Evolutionary conservation across 2,329 filamentous ascomycete species (phyloP), one percentile per base, ranked within the genome.

Genomic region (Diaporthe ampelina): DNA sequence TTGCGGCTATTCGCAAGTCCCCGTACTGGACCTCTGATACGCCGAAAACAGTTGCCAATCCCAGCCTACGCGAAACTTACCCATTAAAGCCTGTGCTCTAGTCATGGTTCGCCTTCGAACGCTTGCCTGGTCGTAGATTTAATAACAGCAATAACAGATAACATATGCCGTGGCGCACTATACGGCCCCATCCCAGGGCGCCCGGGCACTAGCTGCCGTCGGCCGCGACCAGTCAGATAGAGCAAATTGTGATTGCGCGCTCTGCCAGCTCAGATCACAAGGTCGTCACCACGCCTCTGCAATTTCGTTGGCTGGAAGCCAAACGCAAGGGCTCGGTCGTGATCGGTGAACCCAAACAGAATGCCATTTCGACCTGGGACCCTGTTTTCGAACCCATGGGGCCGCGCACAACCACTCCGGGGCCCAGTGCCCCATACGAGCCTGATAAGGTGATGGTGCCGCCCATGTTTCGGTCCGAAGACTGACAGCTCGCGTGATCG

Each of bases 401-500:
- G 24, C n/a, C 40, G 26, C 24, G 40, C 32, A 29, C 45, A 40
- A 37, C 4, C 26, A 29, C 29, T 24, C 26, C 11, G 8, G 13
- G 29, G 63, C 48, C 21, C 21, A 32, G 48, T 68, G 63, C 48
- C 37, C 45, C 45, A 10, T 37, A 37, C 9, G 29, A 32, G 29
- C 32, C 40, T 43, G 5, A 45, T n/a, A 40, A 1, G 32, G 45
- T 32, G 32, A 68, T 54, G 48, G 11, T 68, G 63, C 45, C 15
- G 32, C 45, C 52, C 45, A 54, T 68, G 63, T 68, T 68, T 68
- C 63, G 63, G 63, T 68, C 63, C 63, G 48, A 68, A 50, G 45
- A 54, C 48, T 68, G 63, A 54, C 63, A 68, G 63, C 48, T 68
- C 48, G 63, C 63, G 29, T 68, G 63, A 68, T 68, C 63, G 63